Base-by-base conservation (phyloP, 1,139 yeast species). In the Yarrowia galli region DNA sequence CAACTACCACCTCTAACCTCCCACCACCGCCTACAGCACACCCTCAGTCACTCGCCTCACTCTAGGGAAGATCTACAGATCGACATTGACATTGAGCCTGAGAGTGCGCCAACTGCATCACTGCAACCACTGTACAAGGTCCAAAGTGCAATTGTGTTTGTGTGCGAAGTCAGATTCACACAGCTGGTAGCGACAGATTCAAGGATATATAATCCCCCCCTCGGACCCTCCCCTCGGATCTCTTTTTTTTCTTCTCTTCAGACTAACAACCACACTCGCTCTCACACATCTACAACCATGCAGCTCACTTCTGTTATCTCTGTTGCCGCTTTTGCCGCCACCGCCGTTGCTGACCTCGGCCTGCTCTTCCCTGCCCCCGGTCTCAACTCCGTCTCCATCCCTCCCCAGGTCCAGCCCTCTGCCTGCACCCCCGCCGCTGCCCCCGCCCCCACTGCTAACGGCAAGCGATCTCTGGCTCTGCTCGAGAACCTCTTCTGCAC, bases 341-440 rank as follows among this genome's bases (percentile, higher is more conserved):
- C 61, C 25, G 61, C 61, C 16, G 61, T 54, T 13, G 61, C 61
- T 16, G 61, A 54, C 61, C 61, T 54, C 36, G 61, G 61, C 36
- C 61, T 54, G 61, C 61, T 54, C 25, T 54, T 54, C 61, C 61
- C 61, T 16, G 48, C 46, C 18, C 61, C 61, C 48, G 18, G 18
- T 12, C 61, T 54, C 38, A 23, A 23, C 61, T 54, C 61, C 45
- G 61, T 54, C 46, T 54, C 61, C 46, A 54, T 54, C 48, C 61
- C 61, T 5, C 61, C 61, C 25, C 61, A 54, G 61, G 61, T 54
- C 61, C 61, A 54, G 61, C 61, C 61, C 36, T 54, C 61, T 13
- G 61, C 48, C 48, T 54, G 61, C 61, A 54, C 61, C 23, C 61
- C 61, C 25, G 61, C 61, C 9, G 48, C 61, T 22, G 61, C 61